These are phyloP conservation scores for Neofusicoccum umdonicola DNA, from an alignment of 2,329 filamentous ascomycete species.

Conservation along the genomic window DNA sequence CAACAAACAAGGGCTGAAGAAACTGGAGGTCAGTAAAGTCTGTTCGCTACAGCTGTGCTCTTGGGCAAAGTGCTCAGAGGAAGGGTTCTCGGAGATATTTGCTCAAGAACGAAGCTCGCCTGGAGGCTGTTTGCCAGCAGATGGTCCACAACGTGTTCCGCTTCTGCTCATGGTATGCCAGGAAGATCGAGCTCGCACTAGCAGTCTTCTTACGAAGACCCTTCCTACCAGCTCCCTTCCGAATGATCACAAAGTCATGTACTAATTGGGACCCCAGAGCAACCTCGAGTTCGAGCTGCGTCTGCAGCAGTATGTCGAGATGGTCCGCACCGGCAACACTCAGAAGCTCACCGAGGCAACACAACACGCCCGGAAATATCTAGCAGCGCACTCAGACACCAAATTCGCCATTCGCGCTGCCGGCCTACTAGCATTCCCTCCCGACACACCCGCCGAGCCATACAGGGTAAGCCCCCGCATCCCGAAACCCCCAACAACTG, in stretches of 20 bases:
- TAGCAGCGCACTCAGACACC: conserved; percentile 66
- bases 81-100: no score
- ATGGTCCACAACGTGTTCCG: no score
- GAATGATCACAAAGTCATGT: background rate
- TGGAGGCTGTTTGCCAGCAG: background rate
- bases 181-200: background rate
- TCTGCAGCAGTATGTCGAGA: conserved; percentile 91
- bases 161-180: background rate
- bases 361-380: conserved; percentile 75
- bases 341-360: conserved; percentile 73
- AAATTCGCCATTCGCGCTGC: conserved; percentile 72
- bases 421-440: conserved; percentile 74
- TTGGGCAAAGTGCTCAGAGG: no score
- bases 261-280: conserved; percentile 50
- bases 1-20: conserved; percentile 88
- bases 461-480: conserved; percentile 51
- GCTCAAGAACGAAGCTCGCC: background rate
- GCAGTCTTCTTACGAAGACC: background rate
- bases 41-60: background rate
- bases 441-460: conserved; percentile 58
- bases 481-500: background rate
- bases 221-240: background rate
- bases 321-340: conserved; percentile 63
- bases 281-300: conserved; percentile 91
- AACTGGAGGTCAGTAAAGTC: conserved; percentile 64